Conservation (phyloP, 2,329 filamentous ascomycete genomes). For the Pseudocercospora crystallina region DNA sequence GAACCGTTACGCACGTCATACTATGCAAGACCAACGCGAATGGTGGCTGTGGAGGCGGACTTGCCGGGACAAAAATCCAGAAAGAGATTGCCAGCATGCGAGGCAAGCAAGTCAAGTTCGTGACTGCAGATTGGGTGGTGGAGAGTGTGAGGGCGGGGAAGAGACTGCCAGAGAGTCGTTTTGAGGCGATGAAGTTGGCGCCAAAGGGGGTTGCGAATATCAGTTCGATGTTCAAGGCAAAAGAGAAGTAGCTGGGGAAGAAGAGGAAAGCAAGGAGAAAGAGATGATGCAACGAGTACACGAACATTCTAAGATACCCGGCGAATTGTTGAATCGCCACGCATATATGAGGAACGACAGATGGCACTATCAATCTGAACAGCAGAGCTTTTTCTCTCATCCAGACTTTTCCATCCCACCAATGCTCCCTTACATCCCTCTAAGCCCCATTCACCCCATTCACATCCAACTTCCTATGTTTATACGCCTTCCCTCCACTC, state of each 20-base stretch:
- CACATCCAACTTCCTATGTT: constrained; percentile 53
- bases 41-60: constrained; percentile 63
- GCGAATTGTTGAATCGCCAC: constrained; percentile 7
- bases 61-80: constrained; percentile 76
- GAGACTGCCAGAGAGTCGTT: constrained; percentile 72
- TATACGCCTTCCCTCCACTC: constrained; percentile 54
- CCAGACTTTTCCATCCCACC: neutral
- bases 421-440: neutral
- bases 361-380: too few species aligned
- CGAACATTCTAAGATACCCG: constrained; percentile 15
- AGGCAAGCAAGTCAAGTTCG: constrained; percentile 73
- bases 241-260: constrained; percentile 6
- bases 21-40: constrained; percentile 59
- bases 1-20: constrained; percentile 82
- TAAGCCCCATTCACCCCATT: too few species aligned
- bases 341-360: constrained; percentile 1
- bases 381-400: too few species aligned
- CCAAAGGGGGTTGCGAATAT: constrained; percentile 65
- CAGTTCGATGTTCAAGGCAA: constrained; percentile 38
- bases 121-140: constrained; percentile 81
- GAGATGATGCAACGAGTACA: neutral
- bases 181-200: constrained; percentile 63
- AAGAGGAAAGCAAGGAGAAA: neutral
- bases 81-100: constrained; percentile 70
- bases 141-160: constrained; percentile 77